Conservation (phyloP, 2,329 filamentous ascomycete genomes). For the Ceratocystis diversiconidia region DNA sequence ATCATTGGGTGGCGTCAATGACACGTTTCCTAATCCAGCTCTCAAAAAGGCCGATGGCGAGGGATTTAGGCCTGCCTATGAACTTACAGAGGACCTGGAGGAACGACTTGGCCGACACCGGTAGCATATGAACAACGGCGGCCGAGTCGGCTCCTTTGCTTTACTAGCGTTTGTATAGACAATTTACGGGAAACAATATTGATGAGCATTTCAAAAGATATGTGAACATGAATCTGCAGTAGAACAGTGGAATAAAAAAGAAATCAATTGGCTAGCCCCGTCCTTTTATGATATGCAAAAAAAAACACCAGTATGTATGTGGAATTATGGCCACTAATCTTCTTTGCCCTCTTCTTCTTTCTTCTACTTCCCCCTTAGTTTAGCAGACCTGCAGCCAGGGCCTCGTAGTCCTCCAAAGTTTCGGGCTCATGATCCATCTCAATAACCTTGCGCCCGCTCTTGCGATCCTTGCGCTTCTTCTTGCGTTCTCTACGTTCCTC, state of each 20-base stretch:
- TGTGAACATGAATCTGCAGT: neutral
- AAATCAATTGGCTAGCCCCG: slow-evolving; percentile 15
- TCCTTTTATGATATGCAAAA: slow-evolving; percentile 19
- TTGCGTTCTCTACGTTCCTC: slow-evolving; percentile 22
- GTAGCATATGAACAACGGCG: neutral
- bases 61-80: slow-evolving; percentile 57
- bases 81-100: slow-evolving; percentile 58
- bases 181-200: neutral
- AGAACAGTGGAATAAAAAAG: neutral
- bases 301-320: slow-evolving; percentile 19
- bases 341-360: neutral
- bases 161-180: neutral
- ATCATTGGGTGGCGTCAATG: slow-evolving; percentile 73
- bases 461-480: slow-evolving; percentile 30
- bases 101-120: slow-evolving; percentile 60
- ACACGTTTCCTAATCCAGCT: slow-evolving; percentile 80
- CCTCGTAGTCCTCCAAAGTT: slow-evolving; percentile 66
- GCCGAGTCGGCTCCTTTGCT: too few species aligned
- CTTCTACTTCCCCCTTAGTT: slow-evolving; percentile 26
- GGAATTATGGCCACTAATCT: slow-evolving; percentile 18
- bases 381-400: slow-evolving; percentile 58
- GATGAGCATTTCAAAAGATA: slow-evolving; percentile 4
- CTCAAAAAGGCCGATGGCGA: slow-evolving; percentile 30
- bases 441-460: slow-evolving; percentile 41
- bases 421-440: slow-evolving; percentile 55